Conservation (phyloP, 768 basidiomycete species). For the Mycena filopes region DNA sequence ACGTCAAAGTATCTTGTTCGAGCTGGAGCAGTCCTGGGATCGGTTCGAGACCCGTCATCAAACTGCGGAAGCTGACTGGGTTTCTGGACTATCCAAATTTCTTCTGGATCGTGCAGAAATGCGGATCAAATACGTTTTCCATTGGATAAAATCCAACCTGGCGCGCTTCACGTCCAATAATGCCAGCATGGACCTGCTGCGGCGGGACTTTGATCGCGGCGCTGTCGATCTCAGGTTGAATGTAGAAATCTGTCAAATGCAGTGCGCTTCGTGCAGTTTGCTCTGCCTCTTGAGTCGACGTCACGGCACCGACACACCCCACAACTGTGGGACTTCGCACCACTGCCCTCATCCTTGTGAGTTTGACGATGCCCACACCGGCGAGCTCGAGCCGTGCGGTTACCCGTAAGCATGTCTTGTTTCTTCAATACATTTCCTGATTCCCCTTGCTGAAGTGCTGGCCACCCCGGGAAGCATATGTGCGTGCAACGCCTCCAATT, state of each 20-base stretch:
- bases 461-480: constrained; percentile 67
- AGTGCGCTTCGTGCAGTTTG: constrained; percentile 60
- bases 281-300: constrained; percentile 55
- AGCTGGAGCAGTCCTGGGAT: constrained; percentile 45
- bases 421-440: not conserved
- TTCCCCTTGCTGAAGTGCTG: constrained; percentile 53
- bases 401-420: constrained; percentile 48
- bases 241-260: constrained; percentile 59
- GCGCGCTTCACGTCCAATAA: constrained; percentile 56
- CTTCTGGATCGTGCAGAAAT: constrained; percentile 51
- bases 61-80: constrained; percentile 55
- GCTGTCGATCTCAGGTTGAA: constrained; percentile 56
- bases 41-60: constrained; percentile 44
- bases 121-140: constrained; percentile 57
- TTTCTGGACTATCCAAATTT: constrained; percentile 46
- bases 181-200: constrained; percentile 56
- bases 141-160: constrained; percentile 63
- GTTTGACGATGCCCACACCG: constrained; percentile 49
- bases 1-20: constrained; percentile 28
- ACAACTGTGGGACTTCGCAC: constrained; percentile 64
- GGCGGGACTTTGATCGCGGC: constrained; percentile 53
- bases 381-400: constrained; percentile 49
- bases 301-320: constrained; percentile 52
- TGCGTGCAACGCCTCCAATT: constrained; percentile 41
- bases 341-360: constrained; percentile 55